Evolutionary conservation across 306 rosid genomes (phyloP), one percentile per base, ranked within the genome.

Genomic region (Cucumis melo): DNA sequence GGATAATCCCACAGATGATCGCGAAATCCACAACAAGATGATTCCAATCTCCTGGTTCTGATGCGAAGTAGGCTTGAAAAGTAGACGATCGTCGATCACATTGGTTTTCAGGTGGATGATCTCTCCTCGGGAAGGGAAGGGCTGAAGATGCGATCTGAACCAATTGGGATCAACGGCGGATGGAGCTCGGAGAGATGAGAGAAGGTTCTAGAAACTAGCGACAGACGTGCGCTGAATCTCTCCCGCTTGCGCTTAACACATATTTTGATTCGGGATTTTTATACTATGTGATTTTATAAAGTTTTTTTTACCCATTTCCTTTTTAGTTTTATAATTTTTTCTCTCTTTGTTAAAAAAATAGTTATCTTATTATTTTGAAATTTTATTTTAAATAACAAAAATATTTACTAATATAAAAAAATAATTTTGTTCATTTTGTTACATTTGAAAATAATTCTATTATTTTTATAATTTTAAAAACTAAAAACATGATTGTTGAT

Each of bases 71-170:
- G 68, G 8, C 24, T 71, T 71, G 75, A 48, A 20, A 13, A 67
- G 55, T 6, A 21, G 36, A 67, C 0, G 36, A 67, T 67, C 74
- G n/a, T 21, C 54, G 74, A 67, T 67, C 53, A 42, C 74, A 41
- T 70, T 70, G 75, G 5, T n/a, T 23, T 70, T 27, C 71, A 63
- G 71, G 48, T 21, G 75, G 58, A 71, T 24, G 58, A 71, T 71
- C 75, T 71, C 15, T 24, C 58, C 75, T 48, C 58, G 59, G 75
- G 75, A 15, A 71, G 13, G 75, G 39, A 58, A 48, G 10, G 58
- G 75, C 48, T 24, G 75, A 71, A 71, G 75, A 48, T 46, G 58
- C 58, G 75, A 71, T 71, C 75, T 71, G 16, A 71, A 8, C 56
- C 55, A 70, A 42, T 42, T 12, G 75, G 55, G 55, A 71, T 46